Evolutionary conservation across 2,329 filamentous ascomycete species (phyloP).

Genomic region (Reticulascus tulasneorum): DNA sequence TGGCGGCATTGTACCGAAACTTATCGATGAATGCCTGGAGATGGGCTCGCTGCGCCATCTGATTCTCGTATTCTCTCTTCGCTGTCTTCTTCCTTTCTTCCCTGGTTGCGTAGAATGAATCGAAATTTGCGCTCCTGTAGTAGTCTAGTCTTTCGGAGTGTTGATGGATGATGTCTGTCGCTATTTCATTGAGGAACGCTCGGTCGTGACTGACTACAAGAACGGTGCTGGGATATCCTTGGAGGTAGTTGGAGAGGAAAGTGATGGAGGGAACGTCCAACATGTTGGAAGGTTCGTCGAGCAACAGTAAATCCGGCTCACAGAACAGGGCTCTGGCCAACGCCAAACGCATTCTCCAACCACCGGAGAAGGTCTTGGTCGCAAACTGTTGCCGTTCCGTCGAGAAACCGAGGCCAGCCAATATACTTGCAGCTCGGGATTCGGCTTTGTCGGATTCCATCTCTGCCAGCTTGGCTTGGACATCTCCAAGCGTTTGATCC

Average conservation of each 20-base stretch:
- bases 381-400: conserved; percentile 85
- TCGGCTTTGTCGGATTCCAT: conserved; percentile 99
- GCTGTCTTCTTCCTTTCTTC: conserved; percentile 96
- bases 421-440: conserved; percentile 88
- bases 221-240: conserved; percentile 89
- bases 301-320: conserved; percentile 89
- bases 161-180: conserved; percentile 98
- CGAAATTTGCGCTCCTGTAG: conserved; percentile 96
- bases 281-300: conserved; percentile 99
- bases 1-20: conserved; percentile 98
- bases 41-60: conserved; percentile 91
- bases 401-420: conserved; percentile 96
- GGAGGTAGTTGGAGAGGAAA: conserved; percentile 93
- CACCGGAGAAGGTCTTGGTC: conserved; percentile 97
- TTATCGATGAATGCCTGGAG: conserved; percentile 99
- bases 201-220: conserved; percentile 98
- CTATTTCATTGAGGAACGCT: conserved; percentile 97
- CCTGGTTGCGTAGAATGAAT: conserved; percentile 94
- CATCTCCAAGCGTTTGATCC: conserved; percentile 84
- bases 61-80: conserved; percentile 96
- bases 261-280: conserved; percentile 99
- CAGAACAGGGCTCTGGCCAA: conserved; percentile 94
- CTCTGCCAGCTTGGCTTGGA: conserved; percentile 87
- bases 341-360: conserved; percentile 98
- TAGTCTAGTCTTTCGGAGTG: conserved; percentile 97